Percentiles rank a stretch among this genome's conserved stretches.
phyloP scores from a whole-genome alignment of 1,284 basidiomycete species.

The Leccinum fuscescens region DNA sequence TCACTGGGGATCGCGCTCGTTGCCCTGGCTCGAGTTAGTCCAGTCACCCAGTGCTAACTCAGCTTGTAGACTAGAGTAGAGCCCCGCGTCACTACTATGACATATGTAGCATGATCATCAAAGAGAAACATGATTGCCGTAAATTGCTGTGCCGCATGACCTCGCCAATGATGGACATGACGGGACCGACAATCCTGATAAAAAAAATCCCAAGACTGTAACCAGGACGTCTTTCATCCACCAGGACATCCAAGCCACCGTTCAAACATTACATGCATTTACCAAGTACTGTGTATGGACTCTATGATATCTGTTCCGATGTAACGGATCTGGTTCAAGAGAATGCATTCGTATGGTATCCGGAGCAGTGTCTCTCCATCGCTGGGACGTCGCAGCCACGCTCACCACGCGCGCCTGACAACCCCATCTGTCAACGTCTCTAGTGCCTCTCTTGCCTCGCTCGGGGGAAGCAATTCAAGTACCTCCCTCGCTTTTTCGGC shows the following conservation, averaged over 20 bases:
- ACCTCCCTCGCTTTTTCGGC: constrained; percentile 75
- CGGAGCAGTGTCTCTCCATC: neutral
- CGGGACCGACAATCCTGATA: too few species aligned
- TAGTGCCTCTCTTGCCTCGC: constrained; percentile 76
- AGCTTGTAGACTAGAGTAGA: too few species aligned
- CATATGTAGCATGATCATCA: too few species aligned
- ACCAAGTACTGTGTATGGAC: neutral
- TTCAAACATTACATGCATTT: neutral
- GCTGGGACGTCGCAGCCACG: neutral
- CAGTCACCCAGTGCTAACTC: too few species aligned
- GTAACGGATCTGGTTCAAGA: neutral
- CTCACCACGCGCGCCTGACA: constrained; percentile 39
- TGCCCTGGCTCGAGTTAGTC: too few species aligned
- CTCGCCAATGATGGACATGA: too few species aligned
- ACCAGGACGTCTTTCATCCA: neutral
- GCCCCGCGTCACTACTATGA: too few species aligned
- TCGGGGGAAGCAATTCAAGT: constrained; percentile 75
- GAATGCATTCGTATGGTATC: constrained; percentile 10
- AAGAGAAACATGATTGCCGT: neutral
- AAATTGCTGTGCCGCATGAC: neutral
- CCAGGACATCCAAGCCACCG: neutral
- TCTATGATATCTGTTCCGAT: neutral
- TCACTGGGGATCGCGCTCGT: too few species aligned
- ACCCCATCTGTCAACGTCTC: constrained; percentile 63
- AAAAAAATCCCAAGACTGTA: neutral